Evolutionary conservation across 192 early-diverging fungal species (phyloP), one percentile per base, ranked within the genome.

Genomic region (Geosiphon pyriformis): DNA sequence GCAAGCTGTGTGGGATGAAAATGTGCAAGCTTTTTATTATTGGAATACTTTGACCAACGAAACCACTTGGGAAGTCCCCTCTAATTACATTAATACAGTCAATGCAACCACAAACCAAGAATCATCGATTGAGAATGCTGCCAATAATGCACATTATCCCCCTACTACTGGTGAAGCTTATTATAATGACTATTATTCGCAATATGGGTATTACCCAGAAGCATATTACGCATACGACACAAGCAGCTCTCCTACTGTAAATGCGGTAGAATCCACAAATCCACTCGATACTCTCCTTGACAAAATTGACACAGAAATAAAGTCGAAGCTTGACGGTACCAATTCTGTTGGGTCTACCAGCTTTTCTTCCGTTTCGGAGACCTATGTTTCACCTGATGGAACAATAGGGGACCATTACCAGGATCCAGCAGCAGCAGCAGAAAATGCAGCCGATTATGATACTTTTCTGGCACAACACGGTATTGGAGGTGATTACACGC

Each of bases 1-100:
- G 80, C 73, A 67, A 37, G 55, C 72, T 15, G 70, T 70, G 4
- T 82, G 73, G 71, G 76, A 82, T 65, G 68, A 75, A 3, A 58
- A 61, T 20, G 54, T 60, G 2, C 70, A 78, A 52, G 56, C 66
- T 15, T 82, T 76, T 35, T 82, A 82, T 62, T 82, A 69, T 66
- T 82, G 76, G 80, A 82, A 82, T 58, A 76, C 72, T 3, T 17
- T 70, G 3, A 80, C 80, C 10, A 73, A 82, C 47, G 78, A 82
- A 61, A 82, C 78, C 0, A 72, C 76, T 10, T 80, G 78, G 80
- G 64, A 71, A 2, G 68, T 72, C 58, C 75, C 78, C 37, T 42
- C 37, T 6, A 56, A 57, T 57, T 31, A 30, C n/a, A 32, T 15
- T 35, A 10, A 58, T 34, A 22, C 20, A 35, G 32, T 20, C 3